phyloP scores from a whole-genome alignment of 176 grass and related monocot species.

The Raddia distichophylla region DNA sequence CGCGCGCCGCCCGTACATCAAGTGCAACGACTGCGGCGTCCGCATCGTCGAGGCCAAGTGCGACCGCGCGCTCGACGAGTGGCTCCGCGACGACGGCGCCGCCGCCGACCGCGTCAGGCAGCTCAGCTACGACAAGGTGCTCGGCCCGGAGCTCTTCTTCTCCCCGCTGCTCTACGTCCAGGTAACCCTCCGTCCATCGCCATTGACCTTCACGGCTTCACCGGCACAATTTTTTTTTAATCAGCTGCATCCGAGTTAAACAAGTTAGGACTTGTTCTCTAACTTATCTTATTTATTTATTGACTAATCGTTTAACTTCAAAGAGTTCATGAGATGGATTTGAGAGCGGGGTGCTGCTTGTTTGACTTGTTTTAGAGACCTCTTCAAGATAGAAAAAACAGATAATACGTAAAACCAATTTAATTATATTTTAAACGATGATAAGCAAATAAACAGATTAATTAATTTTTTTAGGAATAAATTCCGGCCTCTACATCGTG shows the following conservation, averaged over 20 bases:
- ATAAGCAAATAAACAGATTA: too few species aligned
- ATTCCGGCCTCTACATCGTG: too few species aligned
- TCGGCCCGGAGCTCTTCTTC: slow-evolving; percentile 86
- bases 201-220: background rate
- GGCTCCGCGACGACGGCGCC: slow-evolving; percentile 49
- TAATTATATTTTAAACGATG: too few species aligned
- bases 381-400: too few species aligned
- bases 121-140: slow-evolving; percentile 76
- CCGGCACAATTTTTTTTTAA: background rate
- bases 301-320: too few species aligned
- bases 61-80: slow-evolving; percentile 52
- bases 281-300: too few species aligned
- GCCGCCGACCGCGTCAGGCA: slow-evolving; percentile 23
- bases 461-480: too few species aligned
- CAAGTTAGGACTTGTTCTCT: background rate
- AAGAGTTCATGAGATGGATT: too few species aligned
- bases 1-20: slow-evolving; percentile 56
- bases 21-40: slow-evolving; percentile 95
- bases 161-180: slow-evolving; percentile 86
- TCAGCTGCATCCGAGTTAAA: background rate
- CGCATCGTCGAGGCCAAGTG: slow-evolving; percentile 86
- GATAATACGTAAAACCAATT: too few species aligned
- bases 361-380: too few species aligned
- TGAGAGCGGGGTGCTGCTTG: too few species aligned
- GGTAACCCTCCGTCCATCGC: slow-evolving; percentile 31